Base-by-base conservation (phyloP, 371 early-diverging fungal species). In the Mucor sp. region DNA sequence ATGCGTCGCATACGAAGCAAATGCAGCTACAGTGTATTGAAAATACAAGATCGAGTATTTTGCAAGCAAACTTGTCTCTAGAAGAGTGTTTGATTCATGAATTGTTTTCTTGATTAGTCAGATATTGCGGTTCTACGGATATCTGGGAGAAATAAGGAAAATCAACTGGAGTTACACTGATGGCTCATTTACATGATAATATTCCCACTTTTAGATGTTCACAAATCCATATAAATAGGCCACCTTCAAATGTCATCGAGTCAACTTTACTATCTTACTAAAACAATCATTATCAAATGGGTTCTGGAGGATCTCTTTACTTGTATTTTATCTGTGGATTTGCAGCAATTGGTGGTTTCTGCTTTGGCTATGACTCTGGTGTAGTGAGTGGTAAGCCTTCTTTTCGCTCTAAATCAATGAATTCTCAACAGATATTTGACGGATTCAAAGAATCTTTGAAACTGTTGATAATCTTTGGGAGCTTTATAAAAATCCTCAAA, bases 341-440 rank as follows among this genome's bases (percentile, higher is more conserved):
- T 57, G 75, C 82, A 32, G 81, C 84, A 58, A 77, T 84, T 59
- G 84, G 84, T 73, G 84, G 82, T 68, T 75, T 84, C 58, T 80
- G 76, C 55, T 84, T 84, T 65, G 84, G 84, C 68, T 81, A 85
- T 73, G 86, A 86, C 68, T 76, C 80, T 39, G 86, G 86, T 80
- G 73, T 80, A 63, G 76, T 86, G 56, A 70, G 78, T 71, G 86
- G 41, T 41, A 41, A 41, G 37, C 9, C 12, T 35, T 35, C 17
- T 41, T 41, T 41, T 17, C 41, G 4, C 6, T 41, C 5, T 5
- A 41, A 41, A 41, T 9, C 17, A 41, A 6, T 17, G 41, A 41
- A 41, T 41, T 5, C 11, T 15, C 41, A 41, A 41, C 6, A 41
- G 41, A 41, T 17, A 41, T 0, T 35, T 35, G 37, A 12, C 5